These are phyloP conservation scores for Spergularia marina DNA, from an alignment of 148 eudicot species.

Conservation along the genomic window DNA sequence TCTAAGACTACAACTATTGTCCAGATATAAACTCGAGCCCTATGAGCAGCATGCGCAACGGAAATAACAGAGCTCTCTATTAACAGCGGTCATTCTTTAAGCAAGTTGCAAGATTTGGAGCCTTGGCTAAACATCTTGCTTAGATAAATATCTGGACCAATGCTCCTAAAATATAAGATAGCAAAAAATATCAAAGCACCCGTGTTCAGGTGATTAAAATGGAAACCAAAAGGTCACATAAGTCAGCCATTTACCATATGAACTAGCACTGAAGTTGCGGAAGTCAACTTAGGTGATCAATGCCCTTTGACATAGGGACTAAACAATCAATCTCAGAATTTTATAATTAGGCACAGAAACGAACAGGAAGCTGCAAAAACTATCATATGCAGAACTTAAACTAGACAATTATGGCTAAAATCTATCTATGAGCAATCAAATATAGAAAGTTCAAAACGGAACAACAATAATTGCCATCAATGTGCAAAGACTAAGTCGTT, in stretches of 20 bases:
- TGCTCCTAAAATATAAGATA: neutral
- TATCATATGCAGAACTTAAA: neutral
- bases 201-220: neutral
- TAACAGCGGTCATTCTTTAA: too few species aligned
- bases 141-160: too few species aligned
- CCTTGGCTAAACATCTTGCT: too few species aligned
- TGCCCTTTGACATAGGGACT: neutral
- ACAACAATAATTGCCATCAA: conserved; percentile 6
- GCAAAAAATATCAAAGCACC: neutral
- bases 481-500: conserved; percentile 3
- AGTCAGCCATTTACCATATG: neutral
- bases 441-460: neutral
- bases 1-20: too few species aligned
- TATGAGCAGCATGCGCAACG: too few species aligned
- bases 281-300: neutral
- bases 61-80: too few species aligned
- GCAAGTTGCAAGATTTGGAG: too few species aligned
- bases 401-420: neutral
- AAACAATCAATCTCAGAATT: neutral
- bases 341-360: conserved; percentile 9
- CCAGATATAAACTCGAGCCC: too few species aligned
- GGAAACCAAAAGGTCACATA: neutral
- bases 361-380: neutral
- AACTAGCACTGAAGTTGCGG: neutral
- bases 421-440: neutral